phyloP scores from a whole-genome alignment of 306 rosid species.

The Begonia loranthoides region DNA sequence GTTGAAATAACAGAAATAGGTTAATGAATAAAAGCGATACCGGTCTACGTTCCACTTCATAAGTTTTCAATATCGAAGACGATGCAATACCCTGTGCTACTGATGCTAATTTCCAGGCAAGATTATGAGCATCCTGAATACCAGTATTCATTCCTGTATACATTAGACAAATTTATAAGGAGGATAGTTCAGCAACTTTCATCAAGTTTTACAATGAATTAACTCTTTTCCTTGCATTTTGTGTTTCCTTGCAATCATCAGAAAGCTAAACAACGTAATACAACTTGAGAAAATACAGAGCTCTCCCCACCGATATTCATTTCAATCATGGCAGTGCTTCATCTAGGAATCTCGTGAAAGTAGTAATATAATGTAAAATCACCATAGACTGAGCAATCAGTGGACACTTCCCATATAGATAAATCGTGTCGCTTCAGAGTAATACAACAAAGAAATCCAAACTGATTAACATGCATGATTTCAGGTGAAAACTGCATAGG shows the following conservation, averaged over 20 bases:
- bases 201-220: background rate
- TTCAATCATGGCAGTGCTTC: no score
- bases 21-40: slow-evolving; percentile 31
- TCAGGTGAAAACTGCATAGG: no score
- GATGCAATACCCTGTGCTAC: slow-evolving; percentile 69
- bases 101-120: slow-evolving; percentile 94
- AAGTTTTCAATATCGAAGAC: slow-evolving; percentile 52
- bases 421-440: no score
- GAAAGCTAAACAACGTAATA: background rate
- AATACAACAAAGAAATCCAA: no score
- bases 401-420: no score
- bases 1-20: slow-evolving; percentile 4
- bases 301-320: no score
- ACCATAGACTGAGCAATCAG: no score
- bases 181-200: slow-evolving; percentile 3
- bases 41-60: slow-evolving; percentile 77
- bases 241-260: background rate
- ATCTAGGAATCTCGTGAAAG: no score
- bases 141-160: slow-evolving; percentile 96
- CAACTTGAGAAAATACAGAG: background rate
- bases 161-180: slow-evolving; percentile 1
- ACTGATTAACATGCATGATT: no score
- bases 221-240: no score
- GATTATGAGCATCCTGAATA: slow-evolving; percentile 91
- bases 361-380: no score